Evolutionary conservation across 257 asterid species (phyloP).

Genomic region (Paraleonurus japonicus): DNA sequence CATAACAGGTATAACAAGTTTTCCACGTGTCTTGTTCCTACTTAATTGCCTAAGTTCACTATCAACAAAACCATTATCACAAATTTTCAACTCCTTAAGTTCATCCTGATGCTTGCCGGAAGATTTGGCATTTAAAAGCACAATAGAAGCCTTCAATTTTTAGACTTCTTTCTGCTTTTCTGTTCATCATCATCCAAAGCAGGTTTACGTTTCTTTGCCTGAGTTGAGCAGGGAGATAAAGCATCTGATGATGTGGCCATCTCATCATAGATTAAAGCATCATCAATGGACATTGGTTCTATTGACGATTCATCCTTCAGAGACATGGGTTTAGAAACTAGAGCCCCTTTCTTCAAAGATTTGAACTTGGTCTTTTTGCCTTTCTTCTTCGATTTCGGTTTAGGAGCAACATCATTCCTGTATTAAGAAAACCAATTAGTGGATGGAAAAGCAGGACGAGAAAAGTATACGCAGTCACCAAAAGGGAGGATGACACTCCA

Average conservation of each 20-base stretch:
- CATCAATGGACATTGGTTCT: slow-evolving; percentile 65
- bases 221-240: slow-evolving; percentile 56
- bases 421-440: slow-evolving; percentile 26
- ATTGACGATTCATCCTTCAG: slow-evolving; percentile 58
- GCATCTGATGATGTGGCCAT: slow-evolving; percentile 57
- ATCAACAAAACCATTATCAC: slow-evolving; percentile 50
- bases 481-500: not conserved
- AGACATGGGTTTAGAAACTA: slow-evolving; percentile 55
- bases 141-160: slow-evolving; percentile 54
- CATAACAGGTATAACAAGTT: slow-evolving; percentile 56
- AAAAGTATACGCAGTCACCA: not conserved
- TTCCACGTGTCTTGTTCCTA: slow-evolving; percentile 67
- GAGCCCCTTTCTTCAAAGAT: slow-evolving; percentile 85
- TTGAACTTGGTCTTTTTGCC: slow-evolving; percentile 84
- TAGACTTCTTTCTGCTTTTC: slow-evolving; percentile 60
- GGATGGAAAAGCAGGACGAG: slow-evolving; percentile 2
- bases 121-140: slow-evolving; percentile 42
- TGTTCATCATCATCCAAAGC: slow-evolving; percentile 56
- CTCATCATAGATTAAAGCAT: slow-evolving; percentile 55
- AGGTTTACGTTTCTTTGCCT: slow-evolving; percentile 60
- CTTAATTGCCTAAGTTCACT: slow-evolving; percentile 52
- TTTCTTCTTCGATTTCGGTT: slow-evolving; percentile 79
- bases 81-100: slow-evolving; percentile 38
- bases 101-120: slow-evolving; percentile 52
- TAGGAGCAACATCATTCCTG: slow-evolving; percentile 64